Base-by-base conservation (phyloP, 2,329 filamentous ascomycete genomes). In the Chalaropsis ovoidea region DNA sequence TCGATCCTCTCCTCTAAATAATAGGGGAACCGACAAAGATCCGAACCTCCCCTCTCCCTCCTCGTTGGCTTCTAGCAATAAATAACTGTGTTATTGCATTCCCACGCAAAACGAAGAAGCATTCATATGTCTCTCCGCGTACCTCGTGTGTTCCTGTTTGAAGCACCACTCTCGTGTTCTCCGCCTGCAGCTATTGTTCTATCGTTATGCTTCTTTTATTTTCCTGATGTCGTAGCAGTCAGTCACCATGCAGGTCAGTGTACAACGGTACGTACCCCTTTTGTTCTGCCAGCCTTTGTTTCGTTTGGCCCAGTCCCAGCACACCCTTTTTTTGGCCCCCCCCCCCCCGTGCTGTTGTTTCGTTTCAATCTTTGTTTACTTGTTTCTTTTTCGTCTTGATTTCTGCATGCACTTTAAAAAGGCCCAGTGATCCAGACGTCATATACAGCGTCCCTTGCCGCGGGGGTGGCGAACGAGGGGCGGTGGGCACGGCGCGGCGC, bases 281-380 rank as follows among this genome's bases (percentile, higher is more conserved):
- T 58, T 47, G 43, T 47, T 19, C 43, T 47, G n/a, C 10, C n/a
- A 58, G 24, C 13, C 52, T 58, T 35, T 58, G 52, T 31, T 39
- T 58, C 24, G 17, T 58, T 58, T 35, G 52, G 31, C 31, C 22
- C 22, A 7, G 24, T 17, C 27, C 43, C 15, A 35, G 17, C 22
- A 56, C 17, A 27, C 24, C 24, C 13, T 22, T 39, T 35, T 62
- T 27, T 49, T 62, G 31, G n/a, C 31, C 43, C 42, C 19, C 61
- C 31, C n/a, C 31, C 43, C 42, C 19, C 61, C 24, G 56, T 19
- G 10, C 56, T 19, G 24, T 35, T 62, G 61, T 62, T 62, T 62
- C 61, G 61, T 62, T 62, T 62, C 60, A 62, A 62, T 62, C 4
- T 45, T 58, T 39, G 27, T 39, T 35, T 35, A 13, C 52, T 35